These are phyloP conservation scores for Plantago elongata DNA, from an alignment of 257 asterid species.

Conservation along the genomic window DNA sequence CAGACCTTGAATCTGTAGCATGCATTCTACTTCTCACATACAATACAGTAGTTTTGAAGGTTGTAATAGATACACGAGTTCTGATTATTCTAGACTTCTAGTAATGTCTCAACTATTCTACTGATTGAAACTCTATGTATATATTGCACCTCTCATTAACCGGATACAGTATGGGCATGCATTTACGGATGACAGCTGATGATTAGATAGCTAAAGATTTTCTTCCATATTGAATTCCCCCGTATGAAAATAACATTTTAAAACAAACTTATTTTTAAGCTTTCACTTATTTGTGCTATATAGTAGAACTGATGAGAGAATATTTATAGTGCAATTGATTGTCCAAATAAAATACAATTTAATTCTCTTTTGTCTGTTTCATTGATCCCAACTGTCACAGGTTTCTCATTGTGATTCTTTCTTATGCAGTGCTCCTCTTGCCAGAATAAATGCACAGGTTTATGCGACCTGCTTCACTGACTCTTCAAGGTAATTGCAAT, in stretches of 20 bases:
- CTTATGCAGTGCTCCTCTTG: constrained; percentile 72
- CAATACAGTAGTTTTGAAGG: neutral
- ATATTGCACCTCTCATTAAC: neutral
- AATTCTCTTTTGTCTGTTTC: constrained; percentile 11
- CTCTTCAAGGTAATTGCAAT: constrained; percentile 65
- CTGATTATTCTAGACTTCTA: neutral
- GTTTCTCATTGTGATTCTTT: constrained; percentile 31
- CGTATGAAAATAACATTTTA: too few relatives aligned
- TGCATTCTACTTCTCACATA: neutral
- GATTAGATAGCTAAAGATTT: too few relatives aligned
- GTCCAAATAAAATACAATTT: constrained; percentile 1
- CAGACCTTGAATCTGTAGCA: neutral
- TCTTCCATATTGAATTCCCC: too few relatives aligned
- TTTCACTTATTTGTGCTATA: too few relatives aligned
- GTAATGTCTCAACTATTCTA: neutral
- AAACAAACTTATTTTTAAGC: too few relatives aligned
- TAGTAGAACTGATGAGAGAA: neutral
- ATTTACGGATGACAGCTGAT: too few relatives aligned
- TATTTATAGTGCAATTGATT: neutral
- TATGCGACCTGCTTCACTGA: constrained; percentile 81
- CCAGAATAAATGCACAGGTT: constrained; percentile 67
- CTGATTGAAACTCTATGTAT: neutral
- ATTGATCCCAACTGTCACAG: constrained; percentile 13
- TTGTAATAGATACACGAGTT: neutral
- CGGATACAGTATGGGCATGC: too few relatives aligned